Percentiles rank a stretch among this genome's conserved stretches.
Evolutionary conservation across 2,329 filamentous ascomycete genomes (phyloP).

Genomic region (Phyllosticta paracitricarpa): DNA sequence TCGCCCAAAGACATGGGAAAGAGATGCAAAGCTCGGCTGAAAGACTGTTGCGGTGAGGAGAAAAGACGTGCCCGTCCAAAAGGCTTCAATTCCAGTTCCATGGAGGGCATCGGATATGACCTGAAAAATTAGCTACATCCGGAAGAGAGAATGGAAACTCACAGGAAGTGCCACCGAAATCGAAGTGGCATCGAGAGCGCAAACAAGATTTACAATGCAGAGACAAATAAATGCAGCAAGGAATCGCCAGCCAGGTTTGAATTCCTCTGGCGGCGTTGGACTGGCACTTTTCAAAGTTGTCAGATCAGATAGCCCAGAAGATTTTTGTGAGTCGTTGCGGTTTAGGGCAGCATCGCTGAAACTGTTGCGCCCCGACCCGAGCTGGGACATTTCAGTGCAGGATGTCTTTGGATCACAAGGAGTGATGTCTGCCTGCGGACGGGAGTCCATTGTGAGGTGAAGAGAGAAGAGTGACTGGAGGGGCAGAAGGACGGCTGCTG

Average conservation of each 20-base stretch:
- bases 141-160: constrained; percentile 23
- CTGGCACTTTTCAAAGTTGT: neutral
- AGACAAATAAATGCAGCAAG: constrained; percentile 17
- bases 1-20: constrained; percentile 40
- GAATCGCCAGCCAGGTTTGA: constrained; percentile 17
- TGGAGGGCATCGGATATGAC: constrained; percentile 15
- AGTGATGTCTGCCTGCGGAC: neutral
- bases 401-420: neutral
- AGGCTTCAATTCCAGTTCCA: constrained; percentile 38
- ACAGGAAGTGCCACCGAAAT: constrained; percentile 18
- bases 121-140: constrained; percentile 29
- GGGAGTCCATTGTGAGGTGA: neutral
- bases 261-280: neutral
- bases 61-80: constrained; percentile 64
- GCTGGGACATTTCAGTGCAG: neutral
- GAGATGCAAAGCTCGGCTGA: constrained; percentile 39
- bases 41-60: constrained; percentile 55
- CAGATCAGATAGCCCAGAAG: neutral
- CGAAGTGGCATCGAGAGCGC: constrained; percentile 18
- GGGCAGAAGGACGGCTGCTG: neutral
- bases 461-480: neutral
- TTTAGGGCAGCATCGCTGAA: neutral
- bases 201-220: constrained; percentile 17
- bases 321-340: neutral
- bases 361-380: neutral